Evolutionary conservation across 2,329 filamentous ascomycete genomes (phyloP), one percentile per base, ranked within the genome.

Genomic region (Myriosclerotinia duriaeana): DNA sequence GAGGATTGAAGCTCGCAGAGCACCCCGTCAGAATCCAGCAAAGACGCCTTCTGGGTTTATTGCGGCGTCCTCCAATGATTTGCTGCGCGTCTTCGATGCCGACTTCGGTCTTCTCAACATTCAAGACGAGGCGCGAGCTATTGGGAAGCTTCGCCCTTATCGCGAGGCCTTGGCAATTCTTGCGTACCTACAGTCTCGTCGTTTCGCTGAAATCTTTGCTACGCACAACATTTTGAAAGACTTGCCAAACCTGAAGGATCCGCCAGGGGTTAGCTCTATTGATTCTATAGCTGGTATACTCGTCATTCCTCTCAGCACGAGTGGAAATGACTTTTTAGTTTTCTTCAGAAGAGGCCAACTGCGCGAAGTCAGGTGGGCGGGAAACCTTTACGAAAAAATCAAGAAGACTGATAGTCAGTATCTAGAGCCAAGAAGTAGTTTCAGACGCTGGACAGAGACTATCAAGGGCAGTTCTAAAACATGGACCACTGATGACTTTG

Each of bases 401-500:
- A 77, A 92, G 66, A 87, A 87, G 71, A 84, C 89, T 73, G 93
- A 90, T 0, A 86, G 85, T 0, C 66, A 74, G 20, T 92, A 89
- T 70, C 80, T 96, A 0, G 91, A 96, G 74, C 92, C 92, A 0
- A 83, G 89, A 70, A 90, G 86, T 74, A 90, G 91, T 74, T 96
- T 96, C 78, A 89, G 88, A 73, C 85, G 84, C 0, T 96, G 92
- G 92, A 86, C 85, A 36, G 93, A 97, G 77, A 92, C 86, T 0
- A 87, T 67, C 15, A 53, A 93, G 15, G 92, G 91, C 5, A 93
- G 90, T 77, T 93, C 90, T 72, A 86, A 90, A 34, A 92, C 96
- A 72, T 97, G 93, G 93, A 89, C 87, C 0, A 91, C 95, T 74
- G 90, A 96, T 69, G 91, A 97, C 74, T 62, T 96, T 2, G 93